Percentiles rank a stretch among this genome's conserved stretches.
Evolutionary conservation across 768 basidiomycete genomes (phyloP).

Genomic region (Glaciozyma antarctica): DNA sequence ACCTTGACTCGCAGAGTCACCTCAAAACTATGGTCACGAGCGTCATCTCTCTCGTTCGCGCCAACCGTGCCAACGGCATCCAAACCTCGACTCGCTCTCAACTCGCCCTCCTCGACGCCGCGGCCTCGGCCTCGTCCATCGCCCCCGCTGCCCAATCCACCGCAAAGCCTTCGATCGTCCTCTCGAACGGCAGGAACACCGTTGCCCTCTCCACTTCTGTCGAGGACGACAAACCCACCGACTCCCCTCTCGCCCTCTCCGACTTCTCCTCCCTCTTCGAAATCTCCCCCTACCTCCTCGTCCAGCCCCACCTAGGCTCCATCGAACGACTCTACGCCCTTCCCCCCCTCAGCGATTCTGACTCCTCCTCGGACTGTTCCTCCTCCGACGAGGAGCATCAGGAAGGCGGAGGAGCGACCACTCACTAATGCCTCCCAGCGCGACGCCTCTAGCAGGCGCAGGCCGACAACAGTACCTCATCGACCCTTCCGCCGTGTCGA

Average conservation of each 20-base stretch:
- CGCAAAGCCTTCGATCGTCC: background rate
- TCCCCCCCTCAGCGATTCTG: constrained; percentile 6
- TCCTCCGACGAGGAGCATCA: background rate
- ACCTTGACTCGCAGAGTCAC: constrained; percentile 11
- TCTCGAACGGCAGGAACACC: no score
- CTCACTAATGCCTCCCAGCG: background rate
- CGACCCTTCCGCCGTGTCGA: constrained; percentile 21
- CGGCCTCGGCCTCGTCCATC: background rate
- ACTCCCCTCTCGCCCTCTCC: constrained; percentile 11
- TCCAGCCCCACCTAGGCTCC: constrained; percentile 11
- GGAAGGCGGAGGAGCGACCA: background rate
- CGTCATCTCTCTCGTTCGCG: constrained; percentile 24
- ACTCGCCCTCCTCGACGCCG: background rate
- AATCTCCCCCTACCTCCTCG: constrained; percentile 22
- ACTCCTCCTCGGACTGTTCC: background rate
- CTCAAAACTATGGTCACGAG: constrained; percentile 21
- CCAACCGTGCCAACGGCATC: constrained; percentile 10
- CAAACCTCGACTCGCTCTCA: background rate
- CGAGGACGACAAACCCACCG: background rate
- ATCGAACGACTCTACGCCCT: constrained; percentile 30
- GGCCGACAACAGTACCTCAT: constrained; percentile 14
- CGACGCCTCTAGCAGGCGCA: no score
- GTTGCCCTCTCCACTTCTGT: background rate
- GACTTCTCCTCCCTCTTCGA: constrained; percentile 30
- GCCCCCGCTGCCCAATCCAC: background rate